Conservation (phyloP, 2,329 filamentous ascomycete species). For the Teratosphaeria destructans region DNA sequence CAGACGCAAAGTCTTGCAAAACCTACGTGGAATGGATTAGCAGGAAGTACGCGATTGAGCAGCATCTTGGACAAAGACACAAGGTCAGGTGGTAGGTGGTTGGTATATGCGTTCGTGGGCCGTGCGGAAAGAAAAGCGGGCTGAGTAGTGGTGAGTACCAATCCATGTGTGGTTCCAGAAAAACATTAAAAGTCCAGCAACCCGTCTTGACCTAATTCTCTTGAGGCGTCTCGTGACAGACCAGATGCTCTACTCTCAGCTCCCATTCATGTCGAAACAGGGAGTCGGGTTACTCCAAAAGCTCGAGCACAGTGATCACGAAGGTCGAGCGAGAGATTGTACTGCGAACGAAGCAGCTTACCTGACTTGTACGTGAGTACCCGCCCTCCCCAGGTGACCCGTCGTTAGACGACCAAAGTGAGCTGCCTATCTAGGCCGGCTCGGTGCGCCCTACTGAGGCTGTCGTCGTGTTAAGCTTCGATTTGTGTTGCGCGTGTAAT, state of each 20-base stretch:
- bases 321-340: background rate
- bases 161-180: background rate
- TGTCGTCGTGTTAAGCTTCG: background rate
- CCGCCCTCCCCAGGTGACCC: background rate
- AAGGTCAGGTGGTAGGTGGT: background rate
- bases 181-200: background rate
- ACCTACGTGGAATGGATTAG: slow-evolving; percentile 1
- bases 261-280: background rate
- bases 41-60: background rate
- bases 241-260: background rate
- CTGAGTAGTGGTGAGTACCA: background rate
- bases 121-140: background rate
- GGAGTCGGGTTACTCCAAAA: background rate
- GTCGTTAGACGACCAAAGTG: background rate
- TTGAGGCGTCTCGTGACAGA: background rate
- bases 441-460: background rate
- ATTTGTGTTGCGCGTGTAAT: background rate
- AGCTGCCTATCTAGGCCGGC: background rate
- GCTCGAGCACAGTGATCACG: background rate
- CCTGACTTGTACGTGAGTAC: slow-evolving; percentile 1
- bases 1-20: background rate
- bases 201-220: background rate
- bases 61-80: background rate
- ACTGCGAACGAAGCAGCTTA: slow-evolving; percentile 1
- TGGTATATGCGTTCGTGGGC: background rate